These are phyloP conservation scores for Agaricus sinodeliciosus DNA, from an alignment of 768 basidiomycete genomes.

Conservation along the genomic window DNA sequence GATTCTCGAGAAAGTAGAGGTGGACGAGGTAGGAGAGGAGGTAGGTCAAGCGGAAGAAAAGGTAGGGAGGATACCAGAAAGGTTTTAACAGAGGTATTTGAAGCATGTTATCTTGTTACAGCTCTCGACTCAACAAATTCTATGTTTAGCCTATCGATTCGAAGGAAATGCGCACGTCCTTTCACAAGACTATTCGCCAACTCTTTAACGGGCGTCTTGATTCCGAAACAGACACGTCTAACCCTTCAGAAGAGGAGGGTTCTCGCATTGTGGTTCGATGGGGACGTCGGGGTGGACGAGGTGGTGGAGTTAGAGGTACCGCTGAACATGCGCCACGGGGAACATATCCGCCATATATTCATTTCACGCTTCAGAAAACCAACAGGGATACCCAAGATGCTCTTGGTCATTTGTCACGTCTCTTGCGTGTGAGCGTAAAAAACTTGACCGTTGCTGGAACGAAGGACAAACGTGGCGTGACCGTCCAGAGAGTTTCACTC, in stretches of 20 bases:
- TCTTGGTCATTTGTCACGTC: conserved; percentile 70
- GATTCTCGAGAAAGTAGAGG: conserved; percentile 24
- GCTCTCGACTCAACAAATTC: neutral
- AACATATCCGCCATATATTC: conserved; percentile 81
- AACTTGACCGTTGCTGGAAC: conserved; percentile 91
- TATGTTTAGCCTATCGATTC: conserved; percentile 65
- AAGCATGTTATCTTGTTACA: conserved; percentile 12
- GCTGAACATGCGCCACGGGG: conserved; percentile 48
- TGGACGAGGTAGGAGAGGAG: conserved; percentile 41
- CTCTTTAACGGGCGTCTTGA: conserved; percentile 82
- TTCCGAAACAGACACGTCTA: conserved; percentile 62
- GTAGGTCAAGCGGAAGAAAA: conserved; percentile 41
- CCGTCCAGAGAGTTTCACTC: conserved; percentile 85
- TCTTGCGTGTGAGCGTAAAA: conserved; percentile 68
- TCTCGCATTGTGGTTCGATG: conserved; percentile 77
- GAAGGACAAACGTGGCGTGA: conserved; percentile 97
- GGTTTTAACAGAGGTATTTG: conserved; percentile 75
- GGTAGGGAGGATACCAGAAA: conserved; percentile 56
- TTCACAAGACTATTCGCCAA: conserved; percentile 78
- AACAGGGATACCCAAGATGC: conserved; percentile 98
- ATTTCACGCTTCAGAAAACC: conserved; percentile 95
- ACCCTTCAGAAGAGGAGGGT: conserved; percentile 51
- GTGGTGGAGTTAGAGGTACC: conserved; percentile 36
- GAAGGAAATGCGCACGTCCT: conserved; percentile 72
- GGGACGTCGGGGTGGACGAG: conserved; percentile 47